Percentiles rank a stretch among this genome's conserved stretches.
Conservation (phyloP, 345 rosid species). For the Eucalyptus decipiens region DNA sequence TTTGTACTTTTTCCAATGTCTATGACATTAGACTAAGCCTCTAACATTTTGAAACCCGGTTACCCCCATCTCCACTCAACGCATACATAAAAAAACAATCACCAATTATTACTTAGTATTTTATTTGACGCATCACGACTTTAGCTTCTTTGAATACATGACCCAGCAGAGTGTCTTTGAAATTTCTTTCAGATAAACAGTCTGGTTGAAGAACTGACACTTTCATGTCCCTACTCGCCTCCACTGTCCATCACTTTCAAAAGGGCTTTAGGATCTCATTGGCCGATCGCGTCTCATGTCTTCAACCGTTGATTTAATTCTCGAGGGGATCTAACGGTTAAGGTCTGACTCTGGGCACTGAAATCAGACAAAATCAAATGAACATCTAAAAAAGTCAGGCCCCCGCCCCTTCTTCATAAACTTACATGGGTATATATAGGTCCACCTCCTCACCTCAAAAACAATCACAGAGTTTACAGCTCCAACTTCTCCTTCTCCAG, state of each 20-base stretch:
- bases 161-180: neutral
- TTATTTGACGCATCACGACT: neutral
- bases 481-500: neutral
- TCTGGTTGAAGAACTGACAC: too few relatives aligned
- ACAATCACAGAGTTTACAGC: neutral
- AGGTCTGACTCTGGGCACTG: neutral
- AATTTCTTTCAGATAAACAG: neutral
- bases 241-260: neutral
- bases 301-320: neutral
- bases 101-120: neutral
- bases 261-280: neutral
- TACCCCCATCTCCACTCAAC: neutral
- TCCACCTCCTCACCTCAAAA: neutral
- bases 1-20: fast-evolving
- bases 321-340: neutral
- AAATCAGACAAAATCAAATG: neutral
- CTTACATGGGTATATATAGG: neutral
- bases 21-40: too few relatives aligned
- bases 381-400: neutral
- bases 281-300: neutral
- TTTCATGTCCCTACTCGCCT: too few relatives aligned
- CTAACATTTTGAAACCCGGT: neutral
- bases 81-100: neutral
- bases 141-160: neutral
- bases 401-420: neutral